Conservation (phyloP, 202 grass and related monocot species). For the Digitaria exilis region DNA sequence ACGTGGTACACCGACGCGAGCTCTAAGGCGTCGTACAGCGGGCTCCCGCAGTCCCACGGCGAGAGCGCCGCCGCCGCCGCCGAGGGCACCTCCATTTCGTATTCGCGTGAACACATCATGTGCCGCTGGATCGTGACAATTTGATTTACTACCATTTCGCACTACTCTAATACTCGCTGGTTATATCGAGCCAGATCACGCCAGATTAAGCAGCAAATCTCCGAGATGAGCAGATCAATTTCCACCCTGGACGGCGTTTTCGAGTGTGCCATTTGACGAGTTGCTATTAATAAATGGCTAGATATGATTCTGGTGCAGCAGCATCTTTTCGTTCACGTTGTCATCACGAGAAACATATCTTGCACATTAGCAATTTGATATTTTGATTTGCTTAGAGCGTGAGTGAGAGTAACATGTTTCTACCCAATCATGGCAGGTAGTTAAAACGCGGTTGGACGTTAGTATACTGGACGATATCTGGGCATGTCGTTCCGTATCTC, state of each 20-base stretch:
- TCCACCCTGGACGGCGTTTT: not conserved
- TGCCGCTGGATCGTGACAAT: too few species aligned
- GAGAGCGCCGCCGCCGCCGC: not conserved
- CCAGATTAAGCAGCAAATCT: not conserved
- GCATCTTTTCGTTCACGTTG: not conserved
- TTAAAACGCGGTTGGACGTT: not conserved
- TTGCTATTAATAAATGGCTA: not conserved
- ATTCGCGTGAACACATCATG: not conserved
- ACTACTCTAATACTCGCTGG: not conserved
- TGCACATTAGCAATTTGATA: not conserved
- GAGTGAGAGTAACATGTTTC: not conserved
- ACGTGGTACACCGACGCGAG: constrained; percentile 51
- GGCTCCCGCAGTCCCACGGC: constrained; percentile 69
- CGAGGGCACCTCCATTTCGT: not conserved
- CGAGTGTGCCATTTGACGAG: not conserved
- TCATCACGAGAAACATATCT: not conserved
- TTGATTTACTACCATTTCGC: too few species aligned
- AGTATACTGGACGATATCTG: not conserved
- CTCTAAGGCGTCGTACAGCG: constrained; percentile 76
- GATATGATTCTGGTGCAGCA: not conserved
- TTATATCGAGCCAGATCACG: not conserved
- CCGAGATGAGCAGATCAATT: not conserved
- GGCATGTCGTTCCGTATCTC: not conserved
- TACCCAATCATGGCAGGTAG: constrained; percentile 24
- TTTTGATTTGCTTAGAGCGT: not conserved